phyloP scores from a whole-genome alignment of 768 basidiomycete species.

The Phylloporus sp. region DNA sequence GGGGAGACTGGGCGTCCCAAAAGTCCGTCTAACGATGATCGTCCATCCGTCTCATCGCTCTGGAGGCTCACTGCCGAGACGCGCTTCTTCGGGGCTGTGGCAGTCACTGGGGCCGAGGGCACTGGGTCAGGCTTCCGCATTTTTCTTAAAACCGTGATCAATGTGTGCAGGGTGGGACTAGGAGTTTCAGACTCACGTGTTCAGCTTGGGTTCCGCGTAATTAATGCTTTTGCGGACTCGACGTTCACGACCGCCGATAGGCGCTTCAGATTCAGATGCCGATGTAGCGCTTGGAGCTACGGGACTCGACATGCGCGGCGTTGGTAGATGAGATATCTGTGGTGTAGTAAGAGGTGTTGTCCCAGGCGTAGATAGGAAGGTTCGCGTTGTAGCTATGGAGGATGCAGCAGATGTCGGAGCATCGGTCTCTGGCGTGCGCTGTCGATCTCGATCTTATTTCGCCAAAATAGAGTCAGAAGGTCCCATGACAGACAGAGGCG shows the following conservation, averaged over 20 bases:
- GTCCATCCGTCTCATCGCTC: constrained; percentile 39
- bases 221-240: constrained; percentile 74
- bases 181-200: constrained; percentile 55
- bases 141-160: constrained; percentile 50
- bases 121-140: constrained; percentile 80
- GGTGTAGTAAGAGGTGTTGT: constrained; percentile 39
- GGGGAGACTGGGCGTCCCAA: constrained; percentile 32
- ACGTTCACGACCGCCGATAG: constrained; percentile 43
- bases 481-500: background rate
- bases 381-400: constrained; percentile 33
- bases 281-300: constrained; percentile 34
- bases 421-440: constrained; percentile 35
- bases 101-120: constrained; percentile 33
- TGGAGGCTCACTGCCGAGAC: constrained; percentile 30
- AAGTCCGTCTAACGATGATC: constrained; percentile 36
- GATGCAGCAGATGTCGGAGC: constrained; percentile 35
- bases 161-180: background rate
- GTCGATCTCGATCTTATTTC: constrained; percentile 34
- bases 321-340: constrained; percentile 40
- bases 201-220: constrained; percentile 84
- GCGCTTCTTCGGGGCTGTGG: constrained; percentile 41
- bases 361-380: constrained; percentile 40
- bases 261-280: constrained; percentile 31
- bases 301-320: constrained; percentile 51
- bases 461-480: constrained; percentile 15